Evolutionary conservation across 768 basidiomycete genomes (phyloP).

Genomic region (Mycena olivaceomarginata): DNA sequence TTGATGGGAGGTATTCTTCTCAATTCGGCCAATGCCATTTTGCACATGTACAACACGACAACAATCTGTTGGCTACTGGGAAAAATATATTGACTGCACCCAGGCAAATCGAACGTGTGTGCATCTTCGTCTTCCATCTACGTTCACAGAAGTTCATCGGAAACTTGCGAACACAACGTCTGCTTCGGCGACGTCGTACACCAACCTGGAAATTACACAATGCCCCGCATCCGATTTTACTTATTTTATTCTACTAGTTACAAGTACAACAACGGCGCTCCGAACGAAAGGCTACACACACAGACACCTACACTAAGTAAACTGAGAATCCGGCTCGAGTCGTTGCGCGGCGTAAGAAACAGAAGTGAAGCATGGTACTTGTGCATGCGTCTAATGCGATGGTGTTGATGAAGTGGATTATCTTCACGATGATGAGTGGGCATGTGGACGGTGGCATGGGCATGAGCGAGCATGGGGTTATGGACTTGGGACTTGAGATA

Average conservation of each 20-base stretch:
- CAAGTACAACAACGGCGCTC: constrained; percentile 14
- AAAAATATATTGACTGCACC: too few species aligned
- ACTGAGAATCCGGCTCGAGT: constrained; percentile 11
- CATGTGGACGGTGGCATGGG: constrained; percentile 6
- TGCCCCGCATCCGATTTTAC: constrained; percentile 12
- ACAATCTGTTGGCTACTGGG: too few species aligned
- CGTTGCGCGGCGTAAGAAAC: not conserved
- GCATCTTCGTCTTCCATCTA: too few species aligned
- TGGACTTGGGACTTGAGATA: not conserved
- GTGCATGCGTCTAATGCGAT: not conserved
- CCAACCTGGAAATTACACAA: not conserved
- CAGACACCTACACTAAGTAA: not conserved
- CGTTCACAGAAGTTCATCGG: too few species aligned
- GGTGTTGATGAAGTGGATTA: not conserved
- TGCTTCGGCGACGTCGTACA: too few species aligned
- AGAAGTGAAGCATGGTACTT: not conserved
- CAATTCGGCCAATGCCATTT: not conserved
- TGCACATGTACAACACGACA: too few species aligned
- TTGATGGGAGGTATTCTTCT: not conserved
- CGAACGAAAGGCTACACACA: not conserved
- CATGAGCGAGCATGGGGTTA: constrained; percentile 14
- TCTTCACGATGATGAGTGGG: constrained; percentile 2
- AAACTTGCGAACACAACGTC: too few species aligned
- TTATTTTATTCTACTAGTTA: constrained; percentile 13
- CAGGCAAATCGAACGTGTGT: too few species aligned